Evolutionary conservation across 495 filamentous ascomycete genomes (phyloP).

Genomic region (Penicillium egyptiacum): DNA sequence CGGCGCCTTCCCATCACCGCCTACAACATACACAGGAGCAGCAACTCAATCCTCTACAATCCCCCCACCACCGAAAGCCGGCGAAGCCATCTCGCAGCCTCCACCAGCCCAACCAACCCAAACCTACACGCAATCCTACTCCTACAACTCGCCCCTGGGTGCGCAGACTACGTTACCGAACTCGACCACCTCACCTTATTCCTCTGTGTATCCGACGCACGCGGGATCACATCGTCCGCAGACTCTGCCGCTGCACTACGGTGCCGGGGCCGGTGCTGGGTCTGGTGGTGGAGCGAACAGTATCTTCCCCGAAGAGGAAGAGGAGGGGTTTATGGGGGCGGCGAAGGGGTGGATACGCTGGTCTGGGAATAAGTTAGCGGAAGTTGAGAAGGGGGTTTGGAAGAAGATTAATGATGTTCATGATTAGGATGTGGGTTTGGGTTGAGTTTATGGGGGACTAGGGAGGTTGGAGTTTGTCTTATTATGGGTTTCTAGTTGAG

Average conservation of each 20-base stretch:
- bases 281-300: slow-evolving; percentile 22
- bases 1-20: slow-evolving; percentile 42
- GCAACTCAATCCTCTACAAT: slow-evolving; percentile 17
- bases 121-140: slow-evolving; percentile 16
- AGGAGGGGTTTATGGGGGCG: slow-evolving; percentile 50
- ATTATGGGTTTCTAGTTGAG: slow-evolving; percentile 1
- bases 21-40: slow-evolving; percentile 11
- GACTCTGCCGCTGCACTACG: slow-evolving; percentile 28
- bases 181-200: slow-evolving; percentile 42
- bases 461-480: not conserved
- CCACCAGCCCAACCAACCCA: not conserved
- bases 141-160: slow-evolving; percentile 12
- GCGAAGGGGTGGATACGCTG: slow-evolving; percentile 62
- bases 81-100: slow-evolving; percentile 33
- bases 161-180: slow-evolving; percentile 28
- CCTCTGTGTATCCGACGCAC: slow-evolving; percentile 56
- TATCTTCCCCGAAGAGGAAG: slow-evolving; percentile 41
- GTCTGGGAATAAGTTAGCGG: slow-evolving; percentile 60
- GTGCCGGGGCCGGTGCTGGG: slow-evolving; percentile 18
- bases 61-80: slow-evolving; percentile 58
- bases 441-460: not conserved
- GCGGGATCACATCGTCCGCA: slow-evolving; percentile 4
- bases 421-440: slow-evolving; percentile 15
- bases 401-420: slow-evolving; percentile 58
- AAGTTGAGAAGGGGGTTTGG: slow-evolving; percentile 71